Evolutionary conservation across 1,284 basidiomycete genomes (phyloP), one percentile per base, ranked within the genome.

Genomic region (Cryptococcus sp.): DNA sequence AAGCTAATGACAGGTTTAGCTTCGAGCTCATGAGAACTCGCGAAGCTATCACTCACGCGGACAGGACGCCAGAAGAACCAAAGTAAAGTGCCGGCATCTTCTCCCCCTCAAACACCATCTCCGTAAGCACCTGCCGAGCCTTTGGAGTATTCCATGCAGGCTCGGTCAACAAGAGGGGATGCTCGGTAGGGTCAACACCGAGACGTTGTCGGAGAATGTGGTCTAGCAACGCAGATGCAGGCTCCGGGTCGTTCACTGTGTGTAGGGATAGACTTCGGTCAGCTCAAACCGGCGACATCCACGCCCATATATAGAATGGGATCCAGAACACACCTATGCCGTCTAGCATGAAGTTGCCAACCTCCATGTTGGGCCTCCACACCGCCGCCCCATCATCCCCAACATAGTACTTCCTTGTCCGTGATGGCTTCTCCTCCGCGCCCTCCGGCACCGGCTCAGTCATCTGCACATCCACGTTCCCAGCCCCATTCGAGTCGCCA

Each of bases 51-150:
- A 81, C 88, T 69, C 77, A 94, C 87, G 93, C 89, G 75, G 91
- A 95, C 52, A 98, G 79, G 15, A 98, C 95, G n/a, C 90, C 88
- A 23, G 89, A 88, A 72, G 98, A 97, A 36, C 95, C 93, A 51
- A 97, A 89, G 75, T 98, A 99, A 78, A 96, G 93, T 1, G 95
- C 96, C 2, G 96, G 96, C 8, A 88, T 89, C 51, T 90, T 81
- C 68, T 97, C 93, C 60, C 94, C 88, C 77, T 99, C 96, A 71
- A 98, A 98, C 79, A 95, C 91, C 56, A 98, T 87, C 78, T 98
- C 91, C 13, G 91, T 89, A 85, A 98, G 88, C 50, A 86, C 83
- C 78, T 98, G 93, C 48, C 95, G 81, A 69, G 94, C 91, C 20
- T 86, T 85, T 33, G 86, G 81, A 0, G 91, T 89, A 72, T 97